Conservation (phyloP, 805 yeast species). For the Starmerella cellae region DNA sequence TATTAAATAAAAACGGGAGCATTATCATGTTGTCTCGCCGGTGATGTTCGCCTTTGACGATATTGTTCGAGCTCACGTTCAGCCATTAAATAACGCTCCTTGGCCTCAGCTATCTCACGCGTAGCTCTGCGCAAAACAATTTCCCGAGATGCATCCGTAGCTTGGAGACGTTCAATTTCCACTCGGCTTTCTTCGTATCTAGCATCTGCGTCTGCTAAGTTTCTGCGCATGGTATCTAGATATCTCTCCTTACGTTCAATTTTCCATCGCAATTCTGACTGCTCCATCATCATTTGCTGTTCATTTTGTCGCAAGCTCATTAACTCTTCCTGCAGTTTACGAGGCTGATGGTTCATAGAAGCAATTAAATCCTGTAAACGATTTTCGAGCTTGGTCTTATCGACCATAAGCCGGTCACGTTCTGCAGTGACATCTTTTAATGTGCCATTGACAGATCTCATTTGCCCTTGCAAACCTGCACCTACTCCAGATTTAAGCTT, state of each 20-base stretch:
- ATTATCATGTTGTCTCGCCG: background rate
- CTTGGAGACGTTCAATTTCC: constrained; percentile 27
- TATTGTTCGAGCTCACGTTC: constrained; percentile 40
- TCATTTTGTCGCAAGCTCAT: constrained; percentile 23
- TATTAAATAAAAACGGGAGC: constrained; percentile 1
- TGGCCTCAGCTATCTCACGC: constrained; percentile 39
- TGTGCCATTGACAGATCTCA: constrained; percentile 42
- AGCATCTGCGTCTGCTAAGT: constrained; percentile 38
- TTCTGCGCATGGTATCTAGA: constrained; percentile 33
- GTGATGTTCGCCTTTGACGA: background rate
- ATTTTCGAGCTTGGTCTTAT: constrained; percentile 36
- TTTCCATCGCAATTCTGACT: constrained; percentile 20
- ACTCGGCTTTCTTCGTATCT: constrained; percentile 34
- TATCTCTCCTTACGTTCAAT: constrained; percentile 24
- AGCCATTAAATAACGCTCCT: constrained; percentile 35
- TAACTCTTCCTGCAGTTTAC: constrained; percentile 28
- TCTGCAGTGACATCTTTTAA: constrained; percentile 50
- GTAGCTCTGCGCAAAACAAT: constrained; percentile 30
- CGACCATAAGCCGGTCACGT: constrained; percentile 44
- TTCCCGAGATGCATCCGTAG: constrained; percentile 10
- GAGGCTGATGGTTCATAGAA: constrained; percentile 25
- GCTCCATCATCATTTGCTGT: constrained; percentile 18
- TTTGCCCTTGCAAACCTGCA: constrained; percentile 30
- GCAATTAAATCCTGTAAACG: constrained; percentile 34
- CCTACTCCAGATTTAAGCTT: constrained; percentile 2